phyloP scores from a whole-genome alignment of 2,329 filamentous ascomycete genomes.

The Diaporthe sp. region DNA sequence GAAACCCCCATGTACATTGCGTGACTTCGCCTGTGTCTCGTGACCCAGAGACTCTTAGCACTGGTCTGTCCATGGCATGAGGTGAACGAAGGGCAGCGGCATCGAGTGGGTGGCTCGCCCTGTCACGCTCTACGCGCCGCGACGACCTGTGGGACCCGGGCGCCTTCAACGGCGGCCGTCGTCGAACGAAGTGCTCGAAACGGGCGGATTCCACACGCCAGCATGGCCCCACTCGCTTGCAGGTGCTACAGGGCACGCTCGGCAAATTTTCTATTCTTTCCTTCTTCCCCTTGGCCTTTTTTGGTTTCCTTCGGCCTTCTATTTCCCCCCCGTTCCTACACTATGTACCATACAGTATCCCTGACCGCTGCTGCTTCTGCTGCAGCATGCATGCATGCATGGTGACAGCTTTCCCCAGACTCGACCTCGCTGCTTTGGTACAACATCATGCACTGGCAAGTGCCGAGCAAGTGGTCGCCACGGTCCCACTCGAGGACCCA shows the following conservation, averaged over 20 bases:
- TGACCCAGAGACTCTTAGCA: not conserved
- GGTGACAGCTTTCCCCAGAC: constrained; percentile 31
- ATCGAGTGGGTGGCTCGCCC: constrained; percentile 11
- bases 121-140: constrained; percentile 12
- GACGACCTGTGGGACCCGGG: constrained; percentile 23
- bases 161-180: constrained; percentile 9
- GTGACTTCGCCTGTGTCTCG: not conserved
- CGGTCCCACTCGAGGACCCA: not conserved
- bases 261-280: constrained; percentile 25
- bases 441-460: constrained; percentile 8
- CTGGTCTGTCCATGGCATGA: constrained; percentile 16
- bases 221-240: constrained; percentile 13
- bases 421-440: not conserved
- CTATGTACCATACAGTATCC: not conserved
- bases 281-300: not conserved
- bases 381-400: constrained; percentile 20
- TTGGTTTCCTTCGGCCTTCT: not conserved
- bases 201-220: constrained; percentile 10
- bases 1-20: not conserved
- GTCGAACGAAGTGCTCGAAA: constrained; percentile 25
- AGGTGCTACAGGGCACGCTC: constrained; percentile 28
- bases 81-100: not conserved
- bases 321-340: not conserved
- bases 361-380: constrained; percentile 28
- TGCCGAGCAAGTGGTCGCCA: constrained; percentile 7